Conservation (phyloP, 1,139 yeast species). For the Taphrina wiesneri region DNA sequence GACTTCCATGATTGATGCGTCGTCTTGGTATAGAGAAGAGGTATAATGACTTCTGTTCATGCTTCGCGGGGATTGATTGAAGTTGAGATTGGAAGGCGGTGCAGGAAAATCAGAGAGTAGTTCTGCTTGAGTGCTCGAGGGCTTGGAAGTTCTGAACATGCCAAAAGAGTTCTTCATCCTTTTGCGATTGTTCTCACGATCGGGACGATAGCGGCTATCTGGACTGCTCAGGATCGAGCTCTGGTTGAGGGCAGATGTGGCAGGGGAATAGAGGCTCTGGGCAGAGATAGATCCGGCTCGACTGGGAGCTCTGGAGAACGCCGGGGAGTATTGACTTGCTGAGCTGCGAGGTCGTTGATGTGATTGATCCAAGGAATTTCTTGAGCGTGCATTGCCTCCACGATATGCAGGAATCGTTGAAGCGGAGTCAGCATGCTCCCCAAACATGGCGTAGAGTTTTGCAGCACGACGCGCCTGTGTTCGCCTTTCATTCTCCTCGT, state of each 20-base stretch:
- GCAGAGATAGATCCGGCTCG: conserved; percentile 8
- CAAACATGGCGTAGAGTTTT: conserved; percentile 32
- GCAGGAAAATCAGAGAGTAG: conserved; percentile 7
- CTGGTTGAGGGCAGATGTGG: not conserved
- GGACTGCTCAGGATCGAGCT: not conserved
- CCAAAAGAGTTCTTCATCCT: not conserved
- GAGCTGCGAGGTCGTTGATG: conserved; percentile 1
- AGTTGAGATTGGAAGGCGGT: not conserved
- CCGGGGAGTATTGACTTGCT: conserved; percentile 14
- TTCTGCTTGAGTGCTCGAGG: not conserved
- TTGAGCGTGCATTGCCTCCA: not conserved
- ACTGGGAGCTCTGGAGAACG: not conserved
- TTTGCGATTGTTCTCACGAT: not conserved
- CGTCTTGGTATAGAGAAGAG: not conserved
- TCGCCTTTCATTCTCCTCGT: conserved; percentile 18
- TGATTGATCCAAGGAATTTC: not conserved
- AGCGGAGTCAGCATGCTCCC: conserved; percentile 19
- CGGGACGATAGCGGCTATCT: not conserved
- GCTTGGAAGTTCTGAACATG: conserved; percentile 13
- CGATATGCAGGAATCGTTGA: conserved; percentile 1
- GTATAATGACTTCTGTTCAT: not conserved
- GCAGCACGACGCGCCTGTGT: conserved; percentile 29
- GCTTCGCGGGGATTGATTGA: not conserved
- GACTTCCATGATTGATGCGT: conserved; percentile 21
- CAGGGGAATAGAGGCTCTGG: conserved; percentile 3